Conservation (phyloP, 192 early-diverging fungal species). For the Backusella tarrabulga region DNA sequence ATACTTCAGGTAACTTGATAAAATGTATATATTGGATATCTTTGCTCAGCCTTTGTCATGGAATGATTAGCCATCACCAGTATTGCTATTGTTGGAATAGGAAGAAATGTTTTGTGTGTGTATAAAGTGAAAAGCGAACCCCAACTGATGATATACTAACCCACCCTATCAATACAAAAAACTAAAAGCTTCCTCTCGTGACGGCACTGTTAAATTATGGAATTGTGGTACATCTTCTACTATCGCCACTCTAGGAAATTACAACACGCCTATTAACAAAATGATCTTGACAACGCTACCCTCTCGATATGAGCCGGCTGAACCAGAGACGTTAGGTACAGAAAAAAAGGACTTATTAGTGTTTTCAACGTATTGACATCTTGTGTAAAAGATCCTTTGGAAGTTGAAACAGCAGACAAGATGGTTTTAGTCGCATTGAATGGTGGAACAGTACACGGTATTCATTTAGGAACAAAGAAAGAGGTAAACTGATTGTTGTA, state of each 20-base stretch:
- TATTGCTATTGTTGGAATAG: conserved; percentile 60
- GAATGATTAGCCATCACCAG: conserved; percentile 50
- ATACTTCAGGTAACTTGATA: conserved; percentile 47
- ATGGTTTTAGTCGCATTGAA: conserved; percentile 40
- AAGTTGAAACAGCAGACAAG: conserved; percentile 47
- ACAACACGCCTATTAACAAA: conserved; percentile 31
- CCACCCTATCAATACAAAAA: neutral
- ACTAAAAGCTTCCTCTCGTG: conserved; percentile 47
- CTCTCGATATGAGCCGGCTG: neutral
- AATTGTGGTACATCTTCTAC: conserved; percentile 53
- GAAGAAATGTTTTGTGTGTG: conserved; percentile 68
- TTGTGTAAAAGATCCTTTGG: conserved; percentile 35
- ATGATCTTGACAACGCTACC: conserved; percentile 30
- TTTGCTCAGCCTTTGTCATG: neutral
- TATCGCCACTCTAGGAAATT: conserved; percentile 36
- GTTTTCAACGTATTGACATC: neutral
- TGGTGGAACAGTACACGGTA: conserved; percentile 38
- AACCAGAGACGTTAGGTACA: conserved; percentile 27
- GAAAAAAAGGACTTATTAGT: neutral
- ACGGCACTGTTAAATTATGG: conserved; percentile 57
- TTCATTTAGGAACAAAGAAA: conserved; percentile 47
- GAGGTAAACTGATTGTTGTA: conserved; percentile 35
- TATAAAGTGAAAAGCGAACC: neutral
- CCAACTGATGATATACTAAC: neutral
- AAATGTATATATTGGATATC: neutral